Evolutionary conservation across 768 basidiomycete genomes (phyloP), one percentile per base, ranked within the genome.

Genomic region (Lactarius trivialis): DNA sequence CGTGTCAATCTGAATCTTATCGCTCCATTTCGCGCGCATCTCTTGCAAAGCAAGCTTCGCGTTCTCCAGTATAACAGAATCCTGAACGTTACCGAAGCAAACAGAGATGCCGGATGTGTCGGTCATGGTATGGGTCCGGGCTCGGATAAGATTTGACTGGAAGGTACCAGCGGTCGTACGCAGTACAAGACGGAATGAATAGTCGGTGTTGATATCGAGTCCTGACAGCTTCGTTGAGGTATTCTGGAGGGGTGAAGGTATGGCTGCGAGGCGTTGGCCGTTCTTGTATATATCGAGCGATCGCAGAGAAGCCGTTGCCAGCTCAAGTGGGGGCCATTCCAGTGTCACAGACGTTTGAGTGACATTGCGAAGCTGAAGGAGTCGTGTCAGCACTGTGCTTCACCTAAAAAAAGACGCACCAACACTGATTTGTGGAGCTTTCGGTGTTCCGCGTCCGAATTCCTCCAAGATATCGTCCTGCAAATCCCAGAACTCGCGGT

Each of bases 301-400:
- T 61, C 95, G 84, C 28, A 98, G 76, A 70, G 89, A 89, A 14
- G 94, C 85, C 0, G 86, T 89, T 0, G 93, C 97, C 17, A 98
- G 82, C 58, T 90, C 76, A 21, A 98, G 76, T 37, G 83, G 72
- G 4, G 92, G 89, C 97, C 97, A 99, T 78, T 99, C 95, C 24
- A 99, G 81, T 2, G 94, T 95, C 2, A 95, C 93, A 9, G 90
- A 94, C 1, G 97, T 99, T 79, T 99, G 97, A 0, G 97, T 98
- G 54, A 92, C 85, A 69, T 97, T 94, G 49, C 95, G 85, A 21
- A 98, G 82, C 85, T 93, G 68, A 6, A 33, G 34, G 15, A 36
- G 37, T 26, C 15, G 32, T 24, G n/a, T 63, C 3, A 67, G 52
- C 11, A 28, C 30, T 41, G 33, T 28, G 37, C 41, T 39, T 34